Percentiles rank a stretch among this genome's conserved stretches.
Evolutionary conservation across 164 flowering plant genomes (phyloP).

Genomic region (Vitis rupestris): DNA sequence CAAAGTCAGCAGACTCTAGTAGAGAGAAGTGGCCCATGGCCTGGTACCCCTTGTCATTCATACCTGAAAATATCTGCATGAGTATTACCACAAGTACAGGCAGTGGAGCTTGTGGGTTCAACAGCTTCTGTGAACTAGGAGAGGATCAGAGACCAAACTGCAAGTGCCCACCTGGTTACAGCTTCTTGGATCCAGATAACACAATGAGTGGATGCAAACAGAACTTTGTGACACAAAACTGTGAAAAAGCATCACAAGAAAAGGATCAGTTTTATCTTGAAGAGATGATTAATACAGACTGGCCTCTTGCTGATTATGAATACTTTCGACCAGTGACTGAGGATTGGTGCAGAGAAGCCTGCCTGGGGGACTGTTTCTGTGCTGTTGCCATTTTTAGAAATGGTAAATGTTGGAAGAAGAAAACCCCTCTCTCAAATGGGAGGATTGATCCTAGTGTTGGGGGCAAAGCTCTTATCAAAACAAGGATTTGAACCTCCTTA

Average conservation of each 20-base stretch:
- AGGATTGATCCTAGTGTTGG: neutral
- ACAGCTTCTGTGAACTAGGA: conserved; percentile 15
- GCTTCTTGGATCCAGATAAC: conserved; percentile 33
- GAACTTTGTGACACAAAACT: conserved; percentile 15
- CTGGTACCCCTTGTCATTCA: conserved; percentile 2
- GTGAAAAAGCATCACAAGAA: conserved; percentile 6
- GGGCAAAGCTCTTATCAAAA: conserved; percentile 25
- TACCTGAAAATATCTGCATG: conserved; percentile 38
- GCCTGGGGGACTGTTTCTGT: conserved; percentile 43
- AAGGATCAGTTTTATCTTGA: conserved; percentile 4
- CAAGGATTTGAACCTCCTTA: conserved; percentile 2
- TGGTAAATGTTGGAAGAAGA: conserved; percentile 32
- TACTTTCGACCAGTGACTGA: conserved; percentile 8
- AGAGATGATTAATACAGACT: conserved; percentile 12
- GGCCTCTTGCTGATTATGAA: conserved; percentile 44
- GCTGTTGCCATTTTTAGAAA: too few relatives aligned
- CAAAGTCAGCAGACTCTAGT: neutral
- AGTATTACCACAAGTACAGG: neutral
- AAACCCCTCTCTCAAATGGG: conserved; percentile 32
- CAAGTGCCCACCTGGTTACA: conserved; percentile 28
- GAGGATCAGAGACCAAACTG: conserved; percentile 28
- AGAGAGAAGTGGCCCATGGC: conserved; percentile 13
- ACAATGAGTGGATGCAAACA: conserved; percentile 32
- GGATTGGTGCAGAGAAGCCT: conserved; percentile 37
- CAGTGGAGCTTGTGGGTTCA: conserved; percentile 24